These are phyloP conservation scores for Gomphus bonarii DNA, from an alignment of 1,284 basidiomycete genomes.

Conservation along the genomic window DNA sequence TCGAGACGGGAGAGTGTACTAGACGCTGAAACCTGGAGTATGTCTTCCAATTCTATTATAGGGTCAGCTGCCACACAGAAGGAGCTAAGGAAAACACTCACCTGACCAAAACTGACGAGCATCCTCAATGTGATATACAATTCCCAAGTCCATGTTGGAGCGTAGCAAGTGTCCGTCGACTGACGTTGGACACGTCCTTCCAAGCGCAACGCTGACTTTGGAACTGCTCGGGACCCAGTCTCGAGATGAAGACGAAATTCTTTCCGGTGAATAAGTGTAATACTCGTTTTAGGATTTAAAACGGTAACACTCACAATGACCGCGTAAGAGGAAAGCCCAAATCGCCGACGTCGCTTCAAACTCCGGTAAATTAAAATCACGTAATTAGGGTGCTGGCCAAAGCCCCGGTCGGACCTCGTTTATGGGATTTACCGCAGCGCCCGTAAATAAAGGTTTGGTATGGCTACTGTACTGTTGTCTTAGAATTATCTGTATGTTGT, in stretches of 20 bases:
- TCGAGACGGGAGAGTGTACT: conserved; percentile 69
- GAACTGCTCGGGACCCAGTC: not conserved
- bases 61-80: conserved; percentile 4
- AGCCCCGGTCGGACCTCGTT: no score
- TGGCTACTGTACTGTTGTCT: no score
- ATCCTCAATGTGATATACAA: conserved; percentile 71
- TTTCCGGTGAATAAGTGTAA: not conserved
- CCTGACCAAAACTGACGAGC: conserved; percentile 82
- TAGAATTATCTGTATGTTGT: no score
- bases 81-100: conserved; percentile 27
- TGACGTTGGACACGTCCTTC: not conserved
- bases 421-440: no score
- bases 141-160: conserved; percentile 34
- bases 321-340: not conserved
- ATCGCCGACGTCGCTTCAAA: no score
- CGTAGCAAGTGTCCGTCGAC: not conserved
- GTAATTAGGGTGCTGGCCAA: no score
- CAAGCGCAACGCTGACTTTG: not conserved
- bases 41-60: conserved; percentile 70
- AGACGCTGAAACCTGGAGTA: conserved; percentile 56
- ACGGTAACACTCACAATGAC: not conserved
- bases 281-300: no score
- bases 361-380: no score
- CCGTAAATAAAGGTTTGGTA: no score
- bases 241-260: not conserved